Evolutionary conservation across 1,284 basidiomycete genomes (phyloP).

Genomic region (Golubevia sp.): DNA sequence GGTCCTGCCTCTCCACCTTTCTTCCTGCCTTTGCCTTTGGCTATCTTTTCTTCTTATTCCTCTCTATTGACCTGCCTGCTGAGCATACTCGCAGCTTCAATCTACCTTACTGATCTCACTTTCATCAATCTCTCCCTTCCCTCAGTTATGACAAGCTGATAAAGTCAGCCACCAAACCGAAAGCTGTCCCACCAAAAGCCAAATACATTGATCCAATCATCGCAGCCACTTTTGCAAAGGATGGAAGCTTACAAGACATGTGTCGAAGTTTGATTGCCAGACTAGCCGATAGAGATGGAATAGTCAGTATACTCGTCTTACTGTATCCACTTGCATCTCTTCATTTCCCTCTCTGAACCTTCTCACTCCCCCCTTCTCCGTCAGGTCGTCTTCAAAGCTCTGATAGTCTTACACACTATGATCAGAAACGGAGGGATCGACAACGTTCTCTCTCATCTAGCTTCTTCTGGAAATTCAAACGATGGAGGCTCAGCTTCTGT

Average conservation of each 20-base stretch:
- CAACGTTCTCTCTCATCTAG: constrained; percentile 46
- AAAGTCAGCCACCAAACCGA: constrained; percentile 59
- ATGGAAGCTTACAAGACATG: constrained; percentile 46
- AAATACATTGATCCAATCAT: constrained; percentile 60
- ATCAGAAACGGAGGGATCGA: constrained; percentile 47
- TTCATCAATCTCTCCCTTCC: too few species aligned
- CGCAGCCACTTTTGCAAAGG: constrained; percentile 40
- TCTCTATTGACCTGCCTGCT: too few species aligned
- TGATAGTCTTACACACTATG: constrained; percentile 55
- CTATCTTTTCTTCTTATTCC: too few species aligned
- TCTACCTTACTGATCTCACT: too few species aligned
- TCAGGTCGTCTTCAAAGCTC: constrained; percentile 47
- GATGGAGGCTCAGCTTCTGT: constrained; percentile 29
- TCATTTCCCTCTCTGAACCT: neutral
- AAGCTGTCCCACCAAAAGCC: constrained; percentile 47
- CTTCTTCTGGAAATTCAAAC: constrained; percentile 4
- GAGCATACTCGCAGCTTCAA: too few species aligned
- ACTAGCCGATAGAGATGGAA: constrained; percentile 38
- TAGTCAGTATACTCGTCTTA: constrained; percentile 8
- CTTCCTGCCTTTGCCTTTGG: too few species aligned
- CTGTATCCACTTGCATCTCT: neutral
- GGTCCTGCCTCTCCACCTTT: too few species aligned
- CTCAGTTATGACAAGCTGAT: constrained; percentile 57
- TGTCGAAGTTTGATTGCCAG: constrained; percentile 34
- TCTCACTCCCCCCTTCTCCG: neutral